Conservation (phyloP, 2,329 filamentous ascomycete genomes). For the Gnomoniopsis sp. region DNA sequence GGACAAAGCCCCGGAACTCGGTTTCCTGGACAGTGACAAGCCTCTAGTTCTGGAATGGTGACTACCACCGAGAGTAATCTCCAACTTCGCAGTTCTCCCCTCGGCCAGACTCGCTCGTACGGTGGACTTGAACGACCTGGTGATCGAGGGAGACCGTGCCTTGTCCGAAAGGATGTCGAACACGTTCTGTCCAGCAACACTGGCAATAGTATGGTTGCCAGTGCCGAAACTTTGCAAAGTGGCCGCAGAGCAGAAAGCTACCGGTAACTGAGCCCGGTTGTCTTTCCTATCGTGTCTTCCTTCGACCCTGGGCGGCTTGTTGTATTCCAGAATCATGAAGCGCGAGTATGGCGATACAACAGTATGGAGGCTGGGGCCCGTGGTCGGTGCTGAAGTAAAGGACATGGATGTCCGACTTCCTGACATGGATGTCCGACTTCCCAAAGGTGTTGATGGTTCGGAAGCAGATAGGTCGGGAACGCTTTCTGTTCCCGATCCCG, state of each 20-base stretch:
- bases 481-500: neutral
- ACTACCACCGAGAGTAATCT: neutral
- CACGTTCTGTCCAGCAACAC: slow-evolving; percentile 3
- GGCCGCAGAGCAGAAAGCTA: slow-evolving; percentile 8
- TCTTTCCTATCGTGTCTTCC: slow-evolving; percentile 1
- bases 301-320: neutral
- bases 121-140: slow-evolving; percentile 4
- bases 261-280: neutral
- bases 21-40: slow-evolving; percentile 5
- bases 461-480: neutral
- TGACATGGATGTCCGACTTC: neutral
- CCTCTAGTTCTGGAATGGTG: neutral
- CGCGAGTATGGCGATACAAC: slow-evolving; percentile 12
- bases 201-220: neutral
- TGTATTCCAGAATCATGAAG: slow-evolving; percentile 6
- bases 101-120: slow-evolving; percentile 5
- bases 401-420: neutral
- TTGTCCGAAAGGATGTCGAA: slow-evolving; percentile 10
- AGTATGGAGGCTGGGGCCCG: neutral
- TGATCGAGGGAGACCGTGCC: slow-evolving; percentile 5
- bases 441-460: slow-evolving; percentile 7
- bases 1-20: neutral
- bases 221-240: slow-evolving; percentile 1
- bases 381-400: too few relatives aligned
- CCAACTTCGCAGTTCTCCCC: slow-evolving; percentile 5